Evolutionary conservation across 2,329 filamentous ascomycete genomes (phyloP), one percentile per base, ranked within the genome.

Genomic region (Fusarium camptoceras): DNA sequence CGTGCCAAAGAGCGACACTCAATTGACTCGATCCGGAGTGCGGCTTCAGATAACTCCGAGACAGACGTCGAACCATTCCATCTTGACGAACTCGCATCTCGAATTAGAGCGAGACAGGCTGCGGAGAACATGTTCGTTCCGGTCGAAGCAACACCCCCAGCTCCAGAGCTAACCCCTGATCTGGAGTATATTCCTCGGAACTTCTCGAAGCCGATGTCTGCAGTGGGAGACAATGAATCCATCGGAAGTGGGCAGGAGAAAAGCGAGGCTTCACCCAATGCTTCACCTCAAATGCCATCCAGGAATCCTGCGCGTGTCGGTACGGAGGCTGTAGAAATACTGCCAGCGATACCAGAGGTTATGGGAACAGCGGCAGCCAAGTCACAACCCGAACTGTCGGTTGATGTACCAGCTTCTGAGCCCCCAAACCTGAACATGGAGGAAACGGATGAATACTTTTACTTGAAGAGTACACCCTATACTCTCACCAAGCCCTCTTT

Each of bases 31-130:
- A 51, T 50, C 46, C 59, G 58, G 34, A 77, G 73, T 48, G 41
- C 54, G 28, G 54, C 48, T 51, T 75, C 68, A 47, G 75, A 77
- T 47, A 70, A 68, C 56, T 66, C 75, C 6, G 74, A 75, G 60
- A 84, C 82, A 4, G 82, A 84, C 1, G 75, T 82, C 8, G 85
- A 86, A 56, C 82, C 85, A 5, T 86, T 87, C 59, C 81, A 85
- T 64, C 79, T 86, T 10, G 81, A 87, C 34, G 81, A 83, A 34
- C 74, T 87, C 16, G 78, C 83, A n/a, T 77, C 76, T 30, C 78
- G 81, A 37, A 82, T 83, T 51, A 80, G 80, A 48, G 81, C 68
- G 10, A 61, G 81, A 46, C 55, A 66, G 7, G 77, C 80, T n/a
- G 78, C 53, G 16, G 62, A 62, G 31, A 60, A 49, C 12, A 22